Evolutionary conservation across 2,329 filamentous ascomycete species (phyloP), one percentile per base, ranked within the genome.

Genomic region (Calonectria henricotiae): DNA sequence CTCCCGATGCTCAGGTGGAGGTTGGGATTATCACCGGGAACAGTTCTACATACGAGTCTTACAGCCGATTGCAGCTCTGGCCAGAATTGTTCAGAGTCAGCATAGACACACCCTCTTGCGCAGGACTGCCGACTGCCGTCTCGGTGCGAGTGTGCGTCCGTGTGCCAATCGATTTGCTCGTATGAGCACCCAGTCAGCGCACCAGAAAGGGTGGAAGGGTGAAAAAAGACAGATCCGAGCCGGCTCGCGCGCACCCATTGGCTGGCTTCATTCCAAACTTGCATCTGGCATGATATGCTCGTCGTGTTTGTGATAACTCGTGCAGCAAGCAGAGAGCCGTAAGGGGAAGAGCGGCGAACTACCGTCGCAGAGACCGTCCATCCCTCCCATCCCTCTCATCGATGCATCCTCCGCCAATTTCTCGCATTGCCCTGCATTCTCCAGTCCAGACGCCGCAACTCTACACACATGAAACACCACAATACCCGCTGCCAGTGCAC

Each of bases 91-190:
- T 30, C 9, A 61, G 7, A 39, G 35, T 47, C 51, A 47, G 41
- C 51, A 60, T 35, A 61, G 25, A 15, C 37, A 41, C 51, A 60
- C 63, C 32, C 62, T 55, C 62, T 49, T 23, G 17, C 55, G 15
- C 54, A 32, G 17, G 44, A 32, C 35, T 62, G 25, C 55, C 64
- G 35, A 51, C 43, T 61, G 35, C 47, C 47, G 44, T 64, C 64
- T 39, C 41, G 32, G 44, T 61, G 64, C 46, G 58, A 43, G 64
- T 61, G 54, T 20, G 55, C 37, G 13, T 32, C n/a, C 62, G 62
- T 67, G 71, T 68, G 64, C 61, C 58, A 63, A 63, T 68, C 44
- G 64, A 61, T 51, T 20, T 61, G 35, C 55, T n/a, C 25, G 25
- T 27, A 30, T n/a, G 23, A 32, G 55, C 39, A 41, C 44, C 9